Percentiles rank a stretch among this genome's conserved stretches.
These are phyloP conservation scores for Colletotrichum sp. DNA, from an alignment of 2,329 filamentous ascomycete genomes.

Conservation along the genomic window DNA sequence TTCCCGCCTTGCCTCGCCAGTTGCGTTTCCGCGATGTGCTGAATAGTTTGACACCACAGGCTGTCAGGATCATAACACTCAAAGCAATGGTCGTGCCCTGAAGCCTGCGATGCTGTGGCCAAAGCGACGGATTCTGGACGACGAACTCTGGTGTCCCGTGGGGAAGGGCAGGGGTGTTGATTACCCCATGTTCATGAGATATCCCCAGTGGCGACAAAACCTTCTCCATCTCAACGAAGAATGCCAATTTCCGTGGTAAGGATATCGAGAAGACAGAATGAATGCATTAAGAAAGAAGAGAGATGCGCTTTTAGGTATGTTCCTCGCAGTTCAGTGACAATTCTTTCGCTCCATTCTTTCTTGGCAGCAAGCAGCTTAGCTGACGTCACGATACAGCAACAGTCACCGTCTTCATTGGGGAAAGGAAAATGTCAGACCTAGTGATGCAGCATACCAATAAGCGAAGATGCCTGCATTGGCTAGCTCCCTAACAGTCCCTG, in stretches of 20 bases:
- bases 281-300: background rate
- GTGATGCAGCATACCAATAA: background rate
- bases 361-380: background rate
- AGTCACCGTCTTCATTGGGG: background rate
- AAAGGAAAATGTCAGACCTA: background rate
- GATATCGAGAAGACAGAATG: background rate
- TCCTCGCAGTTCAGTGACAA: background rate
- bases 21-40: background rate
- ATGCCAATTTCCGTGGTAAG: fast-evolving
- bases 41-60: background rate
- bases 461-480: background rate
- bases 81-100: background rate
- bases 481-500: background rate
- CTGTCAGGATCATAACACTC: background rate
- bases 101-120: background rate
- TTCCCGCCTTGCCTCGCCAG: background rate
- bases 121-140: background rate
- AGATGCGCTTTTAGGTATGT: background rate
- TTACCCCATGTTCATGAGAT: background rate
- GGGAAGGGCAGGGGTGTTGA: background rate
- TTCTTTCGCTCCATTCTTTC: background rate
- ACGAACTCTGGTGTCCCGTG: background rate
- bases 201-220: background rate
- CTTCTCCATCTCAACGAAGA: background rate
- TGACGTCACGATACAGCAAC: background rate